Conservation (phyloP, 2,329 filamentous ascomycete genomes). For the Ilyonectria robusta region DNA sequence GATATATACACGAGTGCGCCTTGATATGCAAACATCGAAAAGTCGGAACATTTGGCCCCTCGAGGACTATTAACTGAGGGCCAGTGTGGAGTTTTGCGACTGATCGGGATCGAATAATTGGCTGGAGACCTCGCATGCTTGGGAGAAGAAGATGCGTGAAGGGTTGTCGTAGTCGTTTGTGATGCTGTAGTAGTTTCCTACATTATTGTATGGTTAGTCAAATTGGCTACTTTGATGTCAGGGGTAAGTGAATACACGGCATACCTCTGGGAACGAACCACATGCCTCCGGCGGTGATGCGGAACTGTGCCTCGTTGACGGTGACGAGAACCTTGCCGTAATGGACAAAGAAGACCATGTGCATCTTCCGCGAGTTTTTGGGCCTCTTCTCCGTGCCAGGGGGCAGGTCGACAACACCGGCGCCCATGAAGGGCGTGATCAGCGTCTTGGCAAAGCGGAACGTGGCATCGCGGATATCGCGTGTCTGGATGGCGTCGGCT, state of each 20-base stretch:
- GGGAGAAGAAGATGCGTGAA: slow-evolving; percentile 91
- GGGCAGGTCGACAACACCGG: slow-evolving; percentile 90
- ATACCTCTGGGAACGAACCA: slow-evolving; percentile 96
- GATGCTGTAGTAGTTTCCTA: slow-evolving; percentile 96
- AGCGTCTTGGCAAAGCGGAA: slow-evolving; percentile 94
- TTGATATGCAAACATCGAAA: slow-evolving; percentile 3
- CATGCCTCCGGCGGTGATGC: slow-evolving; percentile 88
- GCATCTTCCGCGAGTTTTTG: slow-evolving; percentile 96
- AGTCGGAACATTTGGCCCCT: background rate
- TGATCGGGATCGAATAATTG: slow-evolving; percentile 43
- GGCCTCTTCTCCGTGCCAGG: slow-evolving; percentile 86
- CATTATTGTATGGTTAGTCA: slow-evolving; percentile 15
- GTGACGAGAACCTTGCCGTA: slow-evolving; percentile 86
- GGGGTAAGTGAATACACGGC: slow-evolving; percentile 50
- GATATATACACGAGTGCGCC: slow-evolving; percentile 23
- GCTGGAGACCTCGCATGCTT: slow-evolving; percentile 77
- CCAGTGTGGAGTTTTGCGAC: slow-evolving; percentile 41
- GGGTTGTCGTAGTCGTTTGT: slow-evolving; percentile 81
- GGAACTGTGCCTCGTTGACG: slow-evolving; percentile 82
- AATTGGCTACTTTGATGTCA: background rate
- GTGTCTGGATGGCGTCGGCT: slow-evolving; percentile 68
- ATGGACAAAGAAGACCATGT: slow-evolving; percentile 96
- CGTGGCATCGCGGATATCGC: slow-evolving; percentile 73
- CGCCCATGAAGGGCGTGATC: slow-evolving; percentile 87
- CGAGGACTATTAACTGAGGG: slow-evolving; percentile 2